Percentiles rank a stretch among this genome's conserved stretches.
phyloP scores from a whole-genome alignment of 2,329 filamentous ascomycete genomes.

The Stachybotrys chartarum region DNA sequence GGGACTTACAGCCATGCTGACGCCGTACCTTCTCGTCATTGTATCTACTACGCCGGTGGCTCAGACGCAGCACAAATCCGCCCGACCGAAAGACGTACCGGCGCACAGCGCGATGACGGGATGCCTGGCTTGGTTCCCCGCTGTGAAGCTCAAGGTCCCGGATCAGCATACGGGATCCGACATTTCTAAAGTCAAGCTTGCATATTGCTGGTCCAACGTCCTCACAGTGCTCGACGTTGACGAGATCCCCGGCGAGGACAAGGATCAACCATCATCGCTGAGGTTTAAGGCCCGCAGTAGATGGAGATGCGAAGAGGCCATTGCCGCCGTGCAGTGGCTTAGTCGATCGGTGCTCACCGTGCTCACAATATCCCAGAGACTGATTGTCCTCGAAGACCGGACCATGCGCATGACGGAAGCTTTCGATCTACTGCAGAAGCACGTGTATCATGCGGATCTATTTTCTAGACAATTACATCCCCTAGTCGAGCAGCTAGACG shows the following conservation, averaged over 20 bases:
- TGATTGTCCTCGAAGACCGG: constrained; percentile 87
- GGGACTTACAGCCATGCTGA: constrained; percentile 90
- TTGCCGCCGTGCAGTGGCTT: constrained; percentile 95
- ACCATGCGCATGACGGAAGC: constrained; percentile 88
- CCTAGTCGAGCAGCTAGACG: constrained; percentile 82
- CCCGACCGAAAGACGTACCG: constrained; percentile 82
- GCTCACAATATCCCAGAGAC: constrained; percentile 85
- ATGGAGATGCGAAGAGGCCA: constrained; percentile 91
- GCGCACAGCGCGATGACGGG: constrained; percentile 90
- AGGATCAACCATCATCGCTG: constrained; percentile 70
- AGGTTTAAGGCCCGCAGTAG: constrained; percentile 76
- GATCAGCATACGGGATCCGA: constrained; percentile 60
- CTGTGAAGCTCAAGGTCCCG: constrained; percentile 79
- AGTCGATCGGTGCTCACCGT: constrained; percentile 88
- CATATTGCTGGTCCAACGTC: constrained; percentile 99
- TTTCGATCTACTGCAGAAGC: constrained; percentile 84
- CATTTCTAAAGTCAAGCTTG: constrained; percentile 76
- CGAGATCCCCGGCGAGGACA: constrained; percentile 59
- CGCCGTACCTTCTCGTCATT: constrained; percentile 90
- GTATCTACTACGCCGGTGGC: constrained; percentile 95
- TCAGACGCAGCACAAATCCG: constrained; percentile 91
- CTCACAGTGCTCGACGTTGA: constrained; percentile 87
- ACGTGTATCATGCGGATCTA: constrained; percentile 85
- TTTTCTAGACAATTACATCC: constrained; percentile 82
- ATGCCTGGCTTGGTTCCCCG: constrained; percentile 94